Percentiles rank a stretch among this genome's conserved stretches.
These are phyloP conservation scores for Neurospora sp. DNA, from an alignment of 495 filamentous ascomycete species.

Conservation along the genomic window DNA sequence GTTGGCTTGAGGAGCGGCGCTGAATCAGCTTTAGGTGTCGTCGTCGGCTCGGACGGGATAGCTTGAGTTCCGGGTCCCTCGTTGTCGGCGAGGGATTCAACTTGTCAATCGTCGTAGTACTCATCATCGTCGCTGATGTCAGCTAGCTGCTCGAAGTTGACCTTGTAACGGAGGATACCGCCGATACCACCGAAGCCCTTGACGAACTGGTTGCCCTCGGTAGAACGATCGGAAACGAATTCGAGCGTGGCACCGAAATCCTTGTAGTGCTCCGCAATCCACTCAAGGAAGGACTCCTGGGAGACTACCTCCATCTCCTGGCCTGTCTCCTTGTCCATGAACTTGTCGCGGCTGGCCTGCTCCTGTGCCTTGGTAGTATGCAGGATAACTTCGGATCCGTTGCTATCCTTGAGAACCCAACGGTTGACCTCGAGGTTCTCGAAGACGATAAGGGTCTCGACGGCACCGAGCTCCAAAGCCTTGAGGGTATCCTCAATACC, in stretches of 20 bases:
- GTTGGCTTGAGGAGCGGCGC: slow-evolving; percentile 23
- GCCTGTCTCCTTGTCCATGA: slow-evolving; percentile 89
- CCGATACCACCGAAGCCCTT: slow-evolving; percentile 99
- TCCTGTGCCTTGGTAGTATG: slow-evolving; percentile 88
- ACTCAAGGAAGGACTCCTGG: slow-evolving; percentile 87
- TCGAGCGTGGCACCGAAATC: slow-evolving; percentile 95
- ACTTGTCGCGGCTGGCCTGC: slow-evolving; percentile 59
- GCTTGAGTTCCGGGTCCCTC: slow-evolving; percentile 71
- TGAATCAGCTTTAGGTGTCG: slow-evolving; percentile 23
- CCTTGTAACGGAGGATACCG: slow-evolving; percentile 94
- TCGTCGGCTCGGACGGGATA: slow-evolving; percentile 46
- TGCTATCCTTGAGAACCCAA: slow-evolving; percentile 73
- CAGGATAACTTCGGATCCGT: slow-evolving; percentile 59
- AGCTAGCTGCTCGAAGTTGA: slow-evolving; percentile 98
- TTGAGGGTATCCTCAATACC: slow-evolving; percentile 96
- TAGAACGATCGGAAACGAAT: slow-evolving; percentile 93
- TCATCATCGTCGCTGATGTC: slow-evolving; percentile 95
- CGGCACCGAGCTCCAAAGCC: slow-evolving; percentile 91
- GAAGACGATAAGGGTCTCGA: slow-evolving; percentile 91
- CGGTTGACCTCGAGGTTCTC: slow-evolving; percentile 93
- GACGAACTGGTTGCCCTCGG: slow-evolving; percentile 98
- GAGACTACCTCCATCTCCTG: slow-evolving; percentile 91
- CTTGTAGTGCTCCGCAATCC: slow-evolving; percentile 95
- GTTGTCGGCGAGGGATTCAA: slow-evolving; percentile 77
- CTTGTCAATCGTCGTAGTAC: slow-evolving; percentile 99